phyloP scores from a whole-genome alignment of 1,284 basidiomycete genomes.

The Rhodotorula sp. region DNA sequence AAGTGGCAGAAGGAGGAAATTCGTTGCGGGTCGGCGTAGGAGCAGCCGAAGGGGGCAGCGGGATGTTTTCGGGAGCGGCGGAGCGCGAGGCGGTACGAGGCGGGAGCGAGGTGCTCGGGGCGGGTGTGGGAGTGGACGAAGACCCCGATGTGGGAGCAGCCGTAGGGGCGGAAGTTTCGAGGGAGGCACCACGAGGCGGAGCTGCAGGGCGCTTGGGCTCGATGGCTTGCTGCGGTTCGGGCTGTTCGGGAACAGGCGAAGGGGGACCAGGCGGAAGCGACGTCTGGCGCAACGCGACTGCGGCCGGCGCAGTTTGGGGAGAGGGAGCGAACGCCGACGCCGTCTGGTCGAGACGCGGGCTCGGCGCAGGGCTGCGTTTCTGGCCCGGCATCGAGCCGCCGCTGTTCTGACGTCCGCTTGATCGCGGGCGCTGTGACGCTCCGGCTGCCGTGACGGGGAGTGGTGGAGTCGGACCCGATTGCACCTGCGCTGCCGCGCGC shows the following conservation, averaged over 20 bases:
- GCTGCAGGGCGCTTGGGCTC: not conserved
- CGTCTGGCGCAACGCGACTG: not conserved
- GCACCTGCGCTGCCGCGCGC: slow-evolving; percentile 8
- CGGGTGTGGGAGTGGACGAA: not conserved
- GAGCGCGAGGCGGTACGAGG: not conserved
- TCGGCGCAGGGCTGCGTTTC: slow-evolving; percentile 9
- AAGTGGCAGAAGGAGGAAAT: not conserved
- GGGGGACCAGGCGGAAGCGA: no score
- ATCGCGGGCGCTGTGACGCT: not conserved
- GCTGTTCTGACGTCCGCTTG: slow-evolving; percentile 1
- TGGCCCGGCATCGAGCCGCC: not conserved
- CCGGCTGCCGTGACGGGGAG: not conserved
- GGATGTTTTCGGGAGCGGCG: not conserved
- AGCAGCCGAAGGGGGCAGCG: not conserved
- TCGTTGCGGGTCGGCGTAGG: not conserved
- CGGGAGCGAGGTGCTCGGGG: not conserved
- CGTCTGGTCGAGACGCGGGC: not conserved
- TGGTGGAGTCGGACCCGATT: not conserved
- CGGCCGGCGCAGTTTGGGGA: not conserved
- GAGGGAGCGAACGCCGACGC: not conserved
- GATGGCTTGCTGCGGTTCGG: no score
- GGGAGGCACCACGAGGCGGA: not conserved
- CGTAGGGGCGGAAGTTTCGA: not conserved
- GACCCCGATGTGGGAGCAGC: not conserved
- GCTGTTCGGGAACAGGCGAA: no score